Evolutionary conservation across 805 yeast genomes (phyloP), one percentile per base, ranked within the genome.

Genomic region (Candida tammaniensis): DNA sequence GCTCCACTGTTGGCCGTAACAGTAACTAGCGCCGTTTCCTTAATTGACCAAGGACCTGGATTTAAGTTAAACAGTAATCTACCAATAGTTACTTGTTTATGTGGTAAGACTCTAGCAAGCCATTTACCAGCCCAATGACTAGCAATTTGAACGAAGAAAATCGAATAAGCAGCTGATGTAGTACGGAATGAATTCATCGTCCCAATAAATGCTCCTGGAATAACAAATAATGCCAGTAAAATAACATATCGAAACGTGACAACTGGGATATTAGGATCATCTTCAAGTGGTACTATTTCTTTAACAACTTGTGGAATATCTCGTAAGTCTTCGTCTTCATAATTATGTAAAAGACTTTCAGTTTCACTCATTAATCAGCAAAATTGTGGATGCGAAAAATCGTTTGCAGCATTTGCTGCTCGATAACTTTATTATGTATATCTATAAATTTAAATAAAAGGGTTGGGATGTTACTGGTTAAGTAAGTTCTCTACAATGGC

Each of bases 31-130:
- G 74, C 70, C 7, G 78, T 64, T 44, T 74, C 80, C 38, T 74
- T 73, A 27, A 74, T 64, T 4, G 75, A 55, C 78, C 78, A 74
- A 0, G 80, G 78, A 2, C 77, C 74, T 0, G 80, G 80, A 38
- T 74, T 74, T 32, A 70, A 44, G 34, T 57, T 56, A 28, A 51
- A 42, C 17, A 40, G 34, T 5, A 59, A 36, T 5, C 48, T 33
- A 5, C 50, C 44, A 5, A 53, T 25, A 4, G 46, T 9, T 3
- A 36, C 24, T 10, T 32, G 33, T 33, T 48, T 55, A 7, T 46
- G 33, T 0, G 80, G 80, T 3, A 74, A 51, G 0, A 47, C 51
- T 15, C 35, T 44, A 0, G 78, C 74, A 30, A 74, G 43, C 61
- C 65, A 68, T 35, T 63, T 58, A 1, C 78, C 78, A 2, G 61